Conservation (phyloP, 192 early-diverging fungal species). For the Mortierella alpina region DNA sequence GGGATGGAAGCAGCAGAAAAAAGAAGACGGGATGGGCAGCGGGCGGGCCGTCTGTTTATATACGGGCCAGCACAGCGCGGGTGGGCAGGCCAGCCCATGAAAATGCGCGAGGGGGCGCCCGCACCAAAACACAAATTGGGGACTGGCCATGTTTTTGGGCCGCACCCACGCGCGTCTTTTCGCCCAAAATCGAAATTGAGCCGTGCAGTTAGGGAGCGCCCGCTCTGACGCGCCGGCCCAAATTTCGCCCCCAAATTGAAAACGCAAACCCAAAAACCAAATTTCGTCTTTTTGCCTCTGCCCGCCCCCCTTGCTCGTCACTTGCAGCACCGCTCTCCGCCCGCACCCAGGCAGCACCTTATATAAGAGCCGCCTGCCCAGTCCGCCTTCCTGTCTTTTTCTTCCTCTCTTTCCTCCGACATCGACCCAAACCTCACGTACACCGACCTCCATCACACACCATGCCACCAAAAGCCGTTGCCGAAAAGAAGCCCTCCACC, state of each 20-base stretch:
- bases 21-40: background rate
- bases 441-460: slow-evolving; percentile 8
- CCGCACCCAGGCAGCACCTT: background rate
- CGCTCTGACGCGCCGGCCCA: background rate
- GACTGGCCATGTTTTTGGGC: background rate
- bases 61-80: background rate
- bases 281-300: slow-evolving; percentile 9
- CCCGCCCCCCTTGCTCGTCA: background rate
- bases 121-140: slow-evolving; percentile 8
- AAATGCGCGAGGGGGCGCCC: no score
- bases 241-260: background rate
- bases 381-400: background rate
- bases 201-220: slow-evolving; percentile 4
- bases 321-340: background rate
- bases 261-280: background rate
- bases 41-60: slow-evolving; percentile 14
- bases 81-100: background rate
- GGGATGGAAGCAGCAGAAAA: slow-evolving; percentile 4
- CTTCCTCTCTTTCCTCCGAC: slow-evolving; percentile 8
- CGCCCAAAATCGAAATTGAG: background rate
- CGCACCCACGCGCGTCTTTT: background rate
- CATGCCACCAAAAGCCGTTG: slow-evolving; percentile 44
- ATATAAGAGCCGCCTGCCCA: slow-evolving; percentile 2
- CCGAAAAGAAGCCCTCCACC: slow-evolving; percentile 60
- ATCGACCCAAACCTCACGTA: background rate